Base-by-base conservation (phyloP, 148 eudicot genomes). In the Rhododendron vialii region DNA sequence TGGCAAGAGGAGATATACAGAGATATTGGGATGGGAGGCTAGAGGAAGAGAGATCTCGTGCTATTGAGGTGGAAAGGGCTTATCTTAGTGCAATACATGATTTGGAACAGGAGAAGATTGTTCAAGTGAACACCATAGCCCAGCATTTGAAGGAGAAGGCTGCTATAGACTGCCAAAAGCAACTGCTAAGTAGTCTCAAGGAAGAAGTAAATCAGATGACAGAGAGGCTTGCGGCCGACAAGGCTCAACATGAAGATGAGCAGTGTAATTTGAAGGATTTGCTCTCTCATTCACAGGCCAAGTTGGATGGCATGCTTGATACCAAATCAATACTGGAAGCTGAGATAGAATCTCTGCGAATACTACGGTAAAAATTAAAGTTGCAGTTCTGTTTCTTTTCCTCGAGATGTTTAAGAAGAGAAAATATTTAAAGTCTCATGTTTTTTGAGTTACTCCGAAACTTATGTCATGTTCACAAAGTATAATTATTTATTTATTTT, bases 291-390 rank as follows among this genome's bases (percentile, higher is more conserved):
- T 88, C 93, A 65, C 86, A 90, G 91, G 86, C 74, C 43, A 93
- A 93, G 90, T 88, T 87, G 83, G 98, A 95, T 89, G 94, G 90
- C 33, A 48, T 93, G 57, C 89, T 92, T 89, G 96, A 94, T 89
- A 89, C 88, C 47, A 97, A 94, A 86, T 92, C 99, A 61, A 77
- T 95, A 88, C 89, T 97, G 71, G 95, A 94, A 89, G 95, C 98
- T 86, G 98, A 97, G 92, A 88, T 93, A 82, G 99, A 97, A 92
- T 96, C 98, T 80, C 88, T 97, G 78, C 94, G 93, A 76, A 95
- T 94, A 88, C 90, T 97, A 82, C 95, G 98, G 99, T 95, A 92
- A 63, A 6, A 35, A 24, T 87, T 81, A n/a, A 82, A 24, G 24
- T 8, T 48, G 43, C 26, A 57, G 30, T 71, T 18, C 48, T 85